Evolutionary conservation across 2,329 filamentous ascomycete genomes (phyloP), one percentile per base, ranked within the genome.

Genomic region (Diaporthe citri): DNA sequence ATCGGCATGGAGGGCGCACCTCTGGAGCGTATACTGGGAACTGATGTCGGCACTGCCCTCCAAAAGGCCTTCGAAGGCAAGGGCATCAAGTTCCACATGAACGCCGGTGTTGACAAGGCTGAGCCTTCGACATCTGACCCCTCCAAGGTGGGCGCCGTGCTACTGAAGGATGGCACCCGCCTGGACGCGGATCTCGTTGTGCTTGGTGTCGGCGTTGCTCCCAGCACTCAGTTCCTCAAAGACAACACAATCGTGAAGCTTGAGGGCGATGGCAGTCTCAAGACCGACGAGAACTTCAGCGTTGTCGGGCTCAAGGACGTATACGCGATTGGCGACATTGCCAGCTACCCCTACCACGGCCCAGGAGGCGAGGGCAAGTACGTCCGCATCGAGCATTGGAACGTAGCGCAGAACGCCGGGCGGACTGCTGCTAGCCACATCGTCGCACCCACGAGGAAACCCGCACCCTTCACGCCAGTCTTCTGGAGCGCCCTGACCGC

Each of bases 361-460:
- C 97, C 97, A 0, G 95, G 94, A 34, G 93, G 95, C 36, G 89
- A 93, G 22, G 95, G 94, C 77, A 88, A 88, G 59, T 88, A 89
- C 25, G 91, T 93, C 0, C 93, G 97, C 77, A 98, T 98, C 81
- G 97, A 99, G 87, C 97, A 99, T 83, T 99, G 97, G 97, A 96
- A 98, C 84, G 97, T 99, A 3, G 97, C 97, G 6, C 97, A 98
- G 82, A 98, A 98, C 81, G 89, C 94, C 2, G 97, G 97, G 3
- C 94, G 96, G 57, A 89, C 90, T 34, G 96, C 93, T 1, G 97
- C 95, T 2, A 88, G 88, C 71, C 91, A 94, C 79, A 98, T 99
- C 80, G 89, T 92, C 78, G 88, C 93, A 79, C 90, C 93, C 0
- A 84, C 88, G 10, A 83, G 88, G 60, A 88, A 88, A 77, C 87